phyloP scores from a whole-genome alignment of 2,329 filamentous ascomycete species.

The Clonostachys solani region DNA sequence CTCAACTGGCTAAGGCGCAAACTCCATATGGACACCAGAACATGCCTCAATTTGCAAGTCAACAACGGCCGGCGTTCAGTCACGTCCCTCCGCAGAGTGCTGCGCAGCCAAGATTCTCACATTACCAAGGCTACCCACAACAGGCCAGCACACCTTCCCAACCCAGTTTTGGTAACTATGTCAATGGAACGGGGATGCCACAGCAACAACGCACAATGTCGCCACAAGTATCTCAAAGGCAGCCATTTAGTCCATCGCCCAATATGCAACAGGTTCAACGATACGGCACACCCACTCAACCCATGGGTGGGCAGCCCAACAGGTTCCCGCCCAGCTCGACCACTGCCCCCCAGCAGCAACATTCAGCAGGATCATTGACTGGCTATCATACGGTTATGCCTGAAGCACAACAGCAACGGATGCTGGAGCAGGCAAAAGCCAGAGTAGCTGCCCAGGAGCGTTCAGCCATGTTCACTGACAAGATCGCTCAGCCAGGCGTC shows the following conservation, averaged over 20 bases:
- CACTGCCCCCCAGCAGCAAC: constrained; percentile 9
- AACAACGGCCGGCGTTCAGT: constrained; percentile 37
- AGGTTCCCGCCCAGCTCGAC: constrained; percentile 11
- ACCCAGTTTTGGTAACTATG: constrained; percentile 23
- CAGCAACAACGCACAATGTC: constrained; percentile 33
- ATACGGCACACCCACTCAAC: constrained; percentile 21
- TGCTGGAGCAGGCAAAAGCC: constrained; percentile 46
- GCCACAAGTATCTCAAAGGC: constrained; percentile 33
- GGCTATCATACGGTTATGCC: constrained; percentile 46
- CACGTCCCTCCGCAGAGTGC: constrained; percentile 33
- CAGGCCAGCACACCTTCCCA: constrained; percentile 29
- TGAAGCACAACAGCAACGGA: constrained; percentile 43
- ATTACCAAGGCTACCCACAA: constrained; percentile 26
- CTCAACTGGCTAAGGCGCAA: constrained; percentile 47
- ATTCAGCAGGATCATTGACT: constrained; percentile 26
- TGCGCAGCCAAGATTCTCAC: constrained; percentile 36
- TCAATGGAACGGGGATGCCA: constrained; percentile 37
- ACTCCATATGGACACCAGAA: constrained; percentile 47
- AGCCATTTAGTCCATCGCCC: constrained; percentile 32
- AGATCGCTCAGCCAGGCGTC: constrained; percentile 36
- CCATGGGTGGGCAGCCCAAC: constrained; percentile 19
- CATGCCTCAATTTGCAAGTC: constrained; percentile 40
- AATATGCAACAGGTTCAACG: constrained; percentile 26
- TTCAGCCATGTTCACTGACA: constrained; percentile 32
- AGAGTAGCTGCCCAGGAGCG: constrained; percentile 39